These are phyloP conservation scores for Tetradesmus lagerheimii DNA, from an alignment of 139 green algal genomes.

Conservation along the genomic window DNA sequence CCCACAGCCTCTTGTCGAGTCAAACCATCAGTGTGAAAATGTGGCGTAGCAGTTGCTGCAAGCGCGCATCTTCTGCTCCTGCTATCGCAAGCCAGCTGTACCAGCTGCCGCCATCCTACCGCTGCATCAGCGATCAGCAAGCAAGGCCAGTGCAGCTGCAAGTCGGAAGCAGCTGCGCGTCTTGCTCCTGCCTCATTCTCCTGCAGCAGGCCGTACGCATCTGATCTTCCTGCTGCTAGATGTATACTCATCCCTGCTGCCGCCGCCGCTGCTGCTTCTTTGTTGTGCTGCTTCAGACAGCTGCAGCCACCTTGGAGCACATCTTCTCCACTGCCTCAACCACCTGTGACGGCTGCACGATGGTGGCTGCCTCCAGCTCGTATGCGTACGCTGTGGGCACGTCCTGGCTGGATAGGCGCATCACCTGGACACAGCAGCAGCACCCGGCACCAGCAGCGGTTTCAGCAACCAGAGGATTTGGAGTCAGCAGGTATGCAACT, in stretches of 20 bases:
- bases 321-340: slow-evolving; percentile 66
- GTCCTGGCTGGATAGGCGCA: slow-evolving; percentile 90
- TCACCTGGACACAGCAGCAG: slow-evolving; percentile 64
- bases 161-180: background rate
- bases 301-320: slow-evolving; percentile 36
- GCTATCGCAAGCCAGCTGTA: background rate
- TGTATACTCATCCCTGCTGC: too few species aligned
- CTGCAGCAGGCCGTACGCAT: background rate
- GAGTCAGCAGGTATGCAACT: too few species aligned
- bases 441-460: background rate
- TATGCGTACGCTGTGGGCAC: slow-evolving; percentile 95
- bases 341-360: slow-evolving; percentile 93
- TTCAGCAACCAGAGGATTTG: background rate
- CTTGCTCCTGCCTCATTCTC: background rate
- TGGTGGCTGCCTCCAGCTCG: slow-evolving; percentile 95
- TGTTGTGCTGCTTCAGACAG: slow-evolving; percentile 7
- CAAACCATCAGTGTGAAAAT: background rate
- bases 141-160: background rate
- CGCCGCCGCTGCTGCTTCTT: slow-evolving; percentile 9
- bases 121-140: background rate
- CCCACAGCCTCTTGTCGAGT: background rate
- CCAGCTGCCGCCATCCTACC: background rate
- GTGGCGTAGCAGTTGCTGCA: background rate
- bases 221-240: background rate
- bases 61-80: background rate